Percentiles rank a stretch among this genome's conserved stretches.
phyloP scores from a whole-genome alignment of 371 early-diverging fungal genomes.

The Parasitella parasitica region DNA sequence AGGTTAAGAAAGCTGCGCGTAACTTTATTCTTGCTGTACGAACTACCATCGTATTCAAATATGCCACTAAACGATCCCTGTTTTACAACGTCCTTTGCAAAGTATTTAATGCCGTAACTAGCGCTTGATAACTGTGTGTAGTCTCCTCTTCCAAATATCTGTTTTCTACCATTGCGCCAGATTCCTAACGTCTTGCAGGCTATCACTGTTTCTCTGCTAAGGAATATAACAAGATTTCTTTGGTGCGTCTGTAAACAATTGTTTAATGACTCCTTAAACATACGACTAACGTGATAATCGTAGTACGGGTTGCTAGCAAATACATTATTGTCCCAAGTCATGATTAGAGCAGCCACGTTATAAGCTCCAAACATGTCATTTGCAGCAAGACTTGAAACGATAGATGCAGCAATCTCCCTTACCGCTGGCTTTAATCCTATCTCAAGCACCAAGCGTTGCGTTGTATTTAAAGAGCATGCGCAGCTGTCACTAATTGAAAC shows the following conservation, averaged over 20 bases:
- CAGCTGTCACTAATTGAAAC: neutral
- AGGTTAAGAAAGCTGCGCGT: neutral
- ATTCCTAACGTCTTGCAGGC: neutral
- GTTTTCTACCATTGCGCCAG: neutral
- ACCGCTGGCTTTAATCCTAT: neutral
- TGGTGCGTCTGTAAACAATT: neutral
- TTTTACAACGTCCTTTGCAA: neutral
- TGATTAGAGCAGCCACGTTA: neutral
- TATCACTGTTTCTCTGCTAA: neutral
- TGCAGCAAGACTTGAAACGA: neutral
- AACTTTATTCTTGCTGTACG: neutral
- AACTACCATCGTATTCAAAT: neutral
- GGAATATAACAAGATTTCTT: neutral
- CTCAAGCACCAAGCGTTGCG: neutral
- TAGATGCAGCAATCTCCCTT: neutral
- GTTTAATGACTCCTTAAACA: neutral
- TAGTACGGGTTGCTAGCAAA: neutral
- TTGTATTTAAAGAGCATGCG: neutral
- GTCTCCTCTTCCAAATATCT: neutral
- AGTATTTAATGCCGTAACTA: neutral
- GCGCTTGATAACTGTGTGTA: neutral
- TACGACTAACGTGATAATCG: neutral
- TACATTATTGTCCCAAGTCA: neutral
- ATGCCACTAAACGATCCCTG: neutral
- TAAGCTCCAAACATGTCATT: neutral